Percentiles rank a stretch among this genome's conserved stretches.
Conservation (phyloP, 768 basidiomycete genomes). For the Coprinopsis cinerea region DNA sequence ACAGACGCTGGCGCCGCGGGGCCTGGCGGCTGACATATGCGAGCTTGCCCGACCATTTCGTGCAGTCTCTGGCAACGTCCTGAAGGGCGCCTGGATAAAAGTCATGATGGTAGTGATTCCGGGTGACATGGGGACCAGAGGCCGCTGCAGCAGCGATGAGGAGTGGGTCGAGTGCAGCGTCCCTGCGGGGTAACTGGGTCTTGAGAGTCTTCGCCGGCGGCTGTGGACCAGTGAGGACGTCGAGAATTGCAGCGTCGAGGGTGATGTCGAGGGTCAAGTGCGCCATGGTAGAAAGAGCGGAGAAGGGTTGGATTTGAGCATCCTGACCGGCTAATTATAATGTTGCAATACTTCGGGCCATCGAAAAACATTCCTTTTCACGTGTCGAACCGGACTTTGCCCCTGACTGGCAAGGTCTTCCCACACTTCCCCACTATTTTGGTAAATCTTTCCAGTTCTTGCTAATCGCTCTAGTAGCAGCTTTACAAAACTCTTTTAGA, state of each 20-base stretch:
- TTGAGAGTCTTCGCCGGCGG: conserved; percentile 25
- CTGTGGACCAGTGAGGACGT: conserved; percentile 54
- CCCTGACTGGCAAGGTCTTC: background rate
- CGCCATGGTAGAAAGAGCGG: conserved; percentile 16
- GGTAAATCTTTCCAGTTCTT: too few species aligned
- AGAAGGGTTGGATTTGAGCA: conserved; percentile 10
- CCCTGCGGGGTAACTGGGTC: conserved; percentile 49
- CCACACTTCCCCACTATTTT: background rate
- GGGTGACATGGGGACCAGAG: conserved; percentile 71
- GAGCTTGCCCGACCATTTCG: conserved; percentile 46
- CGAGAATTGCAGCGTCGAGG: conserved; percentile 59
- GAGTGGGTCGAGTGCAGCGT: conserved; percentile 73
- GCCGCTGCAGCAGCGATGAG: conserved; percentile 72
- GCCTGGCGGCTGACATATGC: conserved; percentile 72
- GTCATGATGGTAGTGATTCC: conserved; percentile 84
- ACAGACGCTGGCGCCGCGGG: conserved; percentile 58
- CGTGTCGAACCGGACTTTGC: background rate
- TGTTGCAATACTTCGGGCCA: background rate
- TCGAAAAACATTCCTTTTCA: background rate
- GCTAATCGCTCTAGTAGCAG: too few species aligned
- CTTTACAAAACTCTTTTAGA: too few species aligned
- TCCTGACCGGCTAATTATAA: conserved; percentile 1
- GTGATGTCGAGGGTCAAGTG: conserved; percentile 18
- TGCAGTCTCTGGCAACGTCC: conserved; percentile 34
- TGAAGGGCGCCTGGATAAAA: conserved; percentile 58